Evolutionary conservation across 306 rosid genomes (phyloP).

Genomic region (Pyrus betulifolia): DNA sequence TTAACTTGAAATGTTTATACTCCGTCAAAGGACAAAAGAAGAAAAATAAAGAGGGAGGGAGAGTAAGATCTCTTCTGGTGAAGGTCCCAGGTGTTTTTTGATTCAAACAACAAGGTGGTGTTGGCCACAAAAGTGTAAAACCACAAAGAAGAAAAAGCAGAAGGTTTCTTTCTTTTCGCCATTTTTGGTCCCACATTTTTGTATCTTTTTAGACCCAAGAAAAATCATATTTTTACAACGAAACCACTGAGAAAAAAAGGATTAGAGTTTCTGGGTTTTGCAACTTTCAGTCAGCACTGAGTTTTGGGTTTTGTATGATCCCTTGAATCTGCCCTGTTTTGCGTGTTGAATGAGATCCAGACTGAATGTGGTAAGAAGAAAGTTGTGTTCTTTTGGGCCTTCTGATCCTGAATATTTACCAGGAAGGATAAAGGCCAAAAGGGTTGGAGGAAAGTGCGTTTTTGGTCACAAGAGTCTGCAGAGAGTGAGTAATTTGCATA

Average conservation of each 20-base stretch:
- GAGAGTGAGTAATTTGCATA: neutral
- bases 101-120: neutral
- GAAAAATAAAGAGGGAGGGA: neutral
- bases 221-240: neutral
- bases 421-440: neutral
- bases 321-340: neutral
- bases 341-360: slow-evolving; percentile 5
- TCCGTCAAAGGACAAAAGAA: no score
- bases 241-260: neutral
- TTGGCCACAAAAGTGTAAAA: neutral
- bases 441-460: neutral
- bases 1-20: neutral
- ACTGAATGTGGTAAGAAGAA: neutral
- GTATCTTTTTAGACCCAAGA: neutral
- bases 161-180: neutral
- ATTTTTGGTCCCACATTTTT: neutral
- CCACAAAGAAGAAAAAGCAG: neutral
- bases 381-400: neutral
- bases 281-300: neutral
- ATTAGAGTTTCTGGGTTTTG: neutral
- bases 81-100: neutral
- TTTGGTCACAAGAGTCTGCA: neutral
- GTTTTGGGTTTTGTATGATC: neutral
- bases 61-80: slow-evolving; percentile 17
- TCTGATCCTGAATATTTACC: neutral